Base-by-base conservation (phyloP, 768 basidiomycete genomes). In the Lactarius akahatsu region DNA sequence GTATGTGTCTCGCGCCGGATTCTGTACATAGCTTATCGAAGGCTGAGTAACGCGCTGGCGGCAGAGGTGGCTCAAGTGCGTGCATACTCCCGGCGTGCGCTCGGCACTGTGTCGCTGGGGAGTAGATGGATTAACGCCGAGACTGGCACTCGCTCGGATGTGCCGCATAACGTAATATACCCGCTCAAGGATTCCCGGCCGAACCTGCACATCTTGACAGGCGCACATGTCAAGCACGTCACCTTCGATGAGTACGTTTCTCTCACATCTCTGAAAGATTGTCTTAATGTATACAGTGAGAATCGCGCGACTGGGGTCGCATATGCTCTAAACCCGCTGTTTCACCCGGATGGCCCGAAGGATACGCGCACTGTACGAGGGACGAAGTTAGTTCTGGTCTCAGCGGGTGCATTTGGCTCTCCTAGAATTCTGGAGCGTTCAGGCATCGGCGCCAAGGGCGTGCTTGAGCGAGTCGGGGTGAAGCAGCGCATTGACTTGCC, bases 11-110 rank as follows among this genome's bases (percentile, higher is more conserved):
- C 20, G 4, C 23, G 7, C 2, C 5, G 0, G 18, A 1, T 30
- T 4, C 11, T 26, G 30, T 26, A 28, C 28, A 28, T 28, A 23
- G 28, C 18, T 28, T 4, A 41, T 45, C 4, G 15, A 34, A 32
- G 7, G 15, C 16, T 36, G 64, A 61, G 30, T 11, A 38, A 13
- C 26, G 18, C n/a, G 71, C 16, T 73, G 58, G 66, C 0, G 34
- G 50, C n/a, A 87, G 86, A 76, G 80, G 73, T 86, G 85, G 84
- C 78, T 77, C 58, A 85, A 81, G 86, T 86, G 64, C 68, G 78
- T 69, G 3, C 45, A 54, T 16, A n/a, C 16, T 41, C 18, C 3
- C 36, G 9, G 16, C 1, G 36, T 15, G 20, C 28, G 23, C 8
- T 15, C 36, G 3, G 28, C 28, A 28, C 28, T 28, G 26, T 28